Evolutionary conservation across 305 asterid genomes (phyloP).

Genomic region (Solanum aculeatissimum): DNA sequence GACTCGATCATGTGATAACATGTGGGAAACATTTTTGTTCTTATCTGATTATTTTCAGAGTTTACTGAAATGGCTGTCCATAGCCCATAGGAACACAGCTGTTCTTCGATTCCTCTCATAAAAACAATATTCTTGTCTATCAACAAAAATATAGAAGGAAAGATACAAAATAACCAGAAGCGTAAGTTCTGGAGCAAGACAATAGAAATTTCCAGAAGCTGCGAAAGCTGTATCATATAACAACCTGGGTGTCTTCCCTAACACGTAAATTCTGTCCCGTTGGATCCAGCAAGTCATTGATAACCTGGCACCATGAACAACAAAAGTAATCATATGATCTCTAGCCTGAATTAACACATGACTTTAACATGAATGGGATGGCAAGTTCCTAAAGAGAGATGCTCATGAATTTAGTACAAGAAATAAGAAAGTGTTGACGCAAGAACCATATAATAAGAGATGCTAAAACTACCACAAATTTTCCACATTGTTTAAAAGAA

Average conservation of each 20-base stretch:
- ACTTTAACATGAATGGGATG: neutral
- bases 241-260: slow-evolving; percentile 97
- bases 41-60: neutral
- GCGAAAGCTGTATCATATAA: neutral
- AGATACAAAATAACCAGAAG: neutral
- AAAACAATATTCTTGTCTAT: neutral
- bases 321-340: neutral
- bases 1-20: neutral
- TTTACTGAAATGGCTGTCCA: neutral
- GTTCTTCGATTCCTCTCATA: neutral
- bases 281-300: slow-evolving; percentile 96
- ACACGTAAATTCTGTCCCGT: slow-evolving; percentile 97
- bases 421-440: neutral
- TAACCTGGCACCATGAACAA: slow-evolving; percentile 48
- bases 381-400: neutral
- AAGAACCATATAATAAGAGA: neutral
- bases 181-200: neutral
- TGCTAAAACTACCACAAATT: neutral
- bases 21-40: neutral
- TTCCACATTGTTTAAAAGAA: neutral
- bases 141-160: neutral
- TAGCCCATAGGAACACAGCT: neutral
- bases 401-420: neutral
- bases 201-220: neutral
- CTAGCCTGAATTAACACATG: neutral